Percentiles rank a stretch among this genome's conserved stretches.
Conservation (phyloP, 1,139 yeast genomes). For the Hemisphaericaspora subhashii region DNA sequence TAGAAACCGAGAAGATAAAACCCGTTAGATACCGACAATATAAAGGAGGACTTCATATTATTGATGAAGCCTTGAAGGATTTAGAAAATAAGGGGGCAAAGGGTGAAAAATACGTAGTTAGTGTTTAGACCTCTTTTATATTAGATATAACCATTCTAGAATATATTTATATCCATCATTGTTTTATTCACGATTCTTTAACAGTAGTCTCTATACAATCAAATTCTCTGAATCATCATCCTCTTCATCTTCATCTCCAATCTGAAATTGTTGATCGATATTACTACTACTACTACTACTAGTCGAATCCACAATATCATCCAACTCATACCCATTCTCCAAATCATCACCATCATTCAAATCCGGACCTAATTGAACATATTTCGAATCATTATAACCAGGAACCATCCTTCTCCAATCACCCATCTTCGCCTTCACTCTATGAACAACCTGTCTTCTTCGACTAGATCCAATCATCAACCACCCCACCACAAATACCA, state of each 20-base stretch:
- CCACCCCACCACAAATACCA: slow-evolving; percentile 44
- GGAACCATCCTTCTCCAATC: slow-evolving; percentile 8
- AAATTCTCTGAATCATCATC: neutral
- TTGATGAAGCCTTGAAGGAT: slow-evolving; percentile 35
- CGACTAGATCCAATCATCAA: slow-evolving; percentile 48
- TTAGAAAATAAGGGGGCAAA: slow-evolving; percentile 41
- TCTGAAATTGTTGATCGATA: slow-evolving; percentile 16
- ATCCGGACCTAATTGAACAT: slow-evolving; percentile 6
- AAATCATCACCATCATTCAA: slow-evolving; percentile 10
- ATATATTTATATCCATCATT: neutral
- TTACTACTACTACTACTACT: slow-evolving; percentile 3
- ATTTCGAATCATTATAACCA: slow-evolving; percentile 12
- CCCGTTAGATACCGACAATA: slow-evolving; percentile 37
- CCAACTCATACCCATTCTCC: slow-evolving; percentile 13
- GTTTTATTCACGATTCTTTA: neutral
- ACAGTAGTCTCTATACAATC: too few species aligned
- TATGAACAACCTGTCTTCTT: slow-evolving; percentile 17
- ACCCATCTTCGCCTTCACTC: slow-evolving; percentile 10
- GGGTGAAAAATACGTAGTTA: slow-evolving; percentile 42
- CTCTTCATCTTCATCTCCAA: slow-evolving; percentile 21
- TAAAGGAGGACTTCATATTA: slow-evolving; percentile 33
- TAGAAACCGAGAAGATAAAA: slow-evolving; percentile 23
- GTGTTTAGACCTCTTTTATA: slow-evolving; percentile 10
- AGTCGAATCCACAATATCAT: slow-evolving; percentile 4
- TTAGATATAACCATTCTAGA: neutral